phyloP scores from a whole-genome alignment of 106 monocot genomes.

The Cymbidium sinense region DNA sequence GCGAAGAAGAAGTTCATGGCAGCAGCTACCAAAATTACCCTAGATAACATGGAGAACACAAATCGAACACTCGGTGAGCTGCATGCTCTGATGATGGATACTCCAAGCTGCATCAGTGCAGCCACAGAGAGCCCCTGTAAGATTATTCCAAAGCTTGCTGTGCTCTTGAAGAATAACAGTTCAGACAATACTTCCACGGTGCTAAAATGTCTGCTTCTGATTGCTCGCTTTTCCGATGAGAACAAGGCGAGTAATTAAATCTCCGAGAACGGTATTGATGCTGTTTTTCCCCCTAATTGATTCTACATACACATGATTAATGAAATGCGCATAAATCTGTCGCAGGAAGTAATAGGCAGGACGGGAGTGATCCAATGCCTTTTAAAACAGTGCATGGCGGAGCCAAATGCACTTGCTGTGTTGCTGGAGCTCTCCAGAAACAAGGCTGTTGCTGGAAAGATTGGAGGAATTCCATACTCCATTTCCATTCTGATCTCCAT shows the following conservation, averaged over 20 bases:
- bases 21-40: background rate
- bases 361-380: conserved; percentile 12
- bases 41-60: background rate
- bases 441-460: background rate
- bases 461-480: conserved; percentile 5
- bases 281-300: background rate
- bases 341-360: conserved; percentile 14
- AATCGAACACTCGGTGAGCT: conserved; percentile 8
- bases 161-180: conserved; percentile 1
- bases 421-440: conserved; percentile 13
- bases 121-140: background rate
- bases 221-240: conserved; percentile 6
- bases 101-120: background rate
- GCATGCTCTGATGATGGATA: background rate
- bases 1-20: background rate
- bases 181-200: background rate
- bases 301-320: background rate
- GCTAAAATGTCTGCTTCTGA: conserved; percentile 7
- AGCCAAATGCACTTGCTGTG: conserved; percentile 2
- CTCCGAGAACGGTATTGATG: no score
- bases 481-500: conserved; percentile 16
- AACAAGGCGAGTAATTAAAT: conserved; percentile 10
- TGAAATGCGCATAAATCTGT: background rate
- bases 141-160: conserved; percentile 2
- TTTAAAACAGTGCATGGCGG: conserved; percentile 6